Evolutionary conservation across 177 flowering plant species (phyloP).

Genomic region (Vitis hybrid): DNA sequence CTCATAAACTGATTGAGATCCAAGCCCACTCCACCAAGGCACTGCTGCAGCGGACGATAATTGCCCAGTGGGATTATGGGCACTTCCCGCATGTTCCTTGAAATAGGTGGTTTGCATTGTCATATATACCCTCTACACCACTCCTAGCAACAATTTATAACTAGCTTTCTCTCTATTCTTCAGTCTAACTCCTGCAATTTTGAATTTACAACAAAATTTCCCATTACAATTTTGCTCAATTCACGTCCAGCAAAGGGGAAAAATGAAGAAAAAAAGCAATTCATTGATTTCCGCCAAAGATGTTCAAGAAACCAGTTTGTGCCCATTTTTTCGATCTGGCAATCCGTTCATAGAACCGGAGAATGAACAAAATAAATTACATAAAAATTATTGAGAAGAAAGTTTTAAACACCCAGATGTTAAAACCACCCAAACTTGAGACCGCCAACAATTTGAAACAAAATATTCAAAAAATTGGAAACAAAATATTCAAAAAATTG

Average conservation of each 20-base stretch:
- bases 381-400: too few species aligned
- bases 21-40: slow-evolving; percentile 48
- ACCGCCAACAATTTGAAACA: too few species aligned
- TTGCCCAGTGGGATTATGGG: slow-evolving; percentile 38
- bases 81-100: slow-evolving; percentile 44
- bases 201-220: slow-evolving; percentile 4
- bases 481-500: too few species aligned
- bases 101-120: slow-evolving; percentile 44
- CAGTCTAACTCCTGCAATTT: slow-evolving; percentile 14
- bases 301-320: background rate
- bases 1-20: slow-evolving; percentile 32
- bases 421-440: too few species aligned
- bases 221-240: background rate
- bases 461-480: too few species aligned
- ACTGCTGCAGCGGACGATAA: slow-evolving; percentile 30
- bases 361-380: too few species aligned
- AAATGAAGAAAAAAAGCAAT: background rate
- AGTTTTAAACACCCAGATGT: too few species aligned
- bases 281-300: background rate
- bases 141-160: slow-evolving; percentile 7
- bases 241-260: background rate
- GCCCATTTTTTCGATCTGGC: background rate
- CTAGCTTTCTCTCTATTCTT: background rate
- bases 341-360: too few species aligned
- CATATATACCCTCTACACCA: slow-evolving; percentile 17